Percentiles rank a stretch among this genome's conserved stretches.
Evolutionary conservation across 441 rosid genomes (phyloP).

Genomic region (Erysimum cheiri): DNA sequence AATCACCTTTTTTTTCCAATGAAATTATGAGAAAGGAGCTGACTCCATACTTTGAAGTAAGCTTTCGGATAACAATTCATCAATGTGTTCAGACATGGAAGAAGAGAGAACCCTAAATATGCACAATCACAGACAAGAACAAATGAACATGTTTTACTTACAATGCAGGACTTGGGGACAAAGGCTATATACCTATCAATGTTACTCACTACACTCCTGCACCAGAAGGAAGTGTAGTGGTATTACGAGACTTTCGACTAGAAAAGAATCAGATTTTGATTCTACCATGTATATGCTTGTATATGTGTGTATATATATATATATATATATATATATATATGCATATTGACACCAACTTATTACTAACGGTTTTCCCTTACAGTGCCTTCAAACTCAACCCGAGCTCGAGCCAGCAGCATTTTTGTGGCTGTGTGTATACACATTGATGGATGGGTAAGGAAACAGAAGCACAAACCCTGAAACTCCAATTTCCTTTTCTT

Average conservation of each 20-base stretch:
- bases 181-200: conserved; percentile 56
- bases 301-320: conserved; percentile 38
- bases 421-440: conserved; percentile 45
- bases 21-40: conserved; percentile 34
- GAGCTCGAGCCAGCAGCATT: conserved; percentile 46
- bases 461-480: conserved; percentile 50
- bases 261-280: conserved; percentile 87
- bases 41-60: conserved; percentile 60
- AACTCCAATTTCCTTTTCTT: conserved; percentile 37
- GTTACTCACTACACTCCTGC: conserved; percentile 53
- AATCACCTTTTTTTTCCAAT: conserved; percentile 23
- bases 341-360: conserved; percentile 46
- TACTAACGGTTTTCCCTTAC: conserved; percentile 46
- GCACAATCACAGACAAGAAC: conserved; percentile 28
- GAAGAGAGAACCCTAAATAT: conserved; percentile 47
- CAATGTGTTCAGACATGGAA: conserved; percentile 27
- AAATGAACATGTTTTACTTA: conserved; percentile 46
- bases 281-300: conserved; percentile 52
- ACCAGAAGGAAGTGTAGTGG: conserved; percentile 55
- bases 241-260: conserved; percentile 36
- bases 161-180: conserved; percentile 58
- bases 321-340: no score
- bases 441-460: conserved; percentile 46
- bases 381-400: conserved; percentile 52
- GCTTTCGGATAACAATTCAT: conserved; percentile 49